Conservation (phyloP, 2,329 filamentous ascomycete genomes). For the Leptodontidium sp. region DNA sequence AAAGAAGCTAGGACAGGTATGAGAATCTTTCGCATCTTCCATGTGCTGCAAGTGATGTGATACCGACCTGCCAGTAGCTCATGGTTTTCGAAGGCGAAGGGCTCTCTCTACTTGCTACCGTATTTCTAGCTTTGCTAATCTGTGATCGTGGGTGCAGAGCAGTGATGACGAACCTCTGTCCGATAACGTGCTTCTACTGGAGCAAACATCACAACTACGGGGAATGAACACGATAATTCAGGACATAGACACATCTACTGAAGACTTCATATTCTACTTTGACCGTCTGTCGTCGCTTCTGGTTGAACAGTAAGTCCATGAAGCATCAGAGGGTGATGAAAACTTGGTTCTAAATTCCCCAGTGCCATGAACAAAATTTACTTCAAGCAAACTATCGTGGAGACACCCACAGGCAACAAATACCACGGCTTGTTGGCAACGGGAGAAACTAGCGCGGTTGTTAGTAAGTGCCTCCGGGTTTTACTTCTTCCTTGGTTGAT, state of each 20-base stretch:
- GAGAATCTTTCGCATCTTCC: background rate
- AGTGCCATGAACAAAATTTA: conserved; percentile 80
- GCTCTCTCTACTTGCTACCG: background rate
- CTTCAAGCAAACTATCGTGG: conserved; percentile 69
- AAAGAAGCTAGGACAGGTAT: conserved; percentile 68
- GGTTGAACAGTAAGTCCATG: conserved; percentile 70
- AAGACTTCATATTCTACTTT: conserved; percentile 98
- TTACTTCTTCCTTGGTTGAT: background rate
- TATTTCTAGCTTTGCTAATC: background rate
- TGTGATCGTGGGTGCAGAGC: conserved; percentile 51
- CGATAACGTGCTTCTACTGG: conserved; percentile 75
- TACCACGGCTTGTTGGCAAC: conserved; percentile 77
- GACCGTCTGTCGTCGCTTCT: conserved; percentile 86
- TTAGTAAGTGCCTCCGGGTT: conserved; percentile 52
- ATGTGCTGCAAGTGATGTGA: background rate
- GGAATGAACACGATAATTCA: conserved; percentile 94
- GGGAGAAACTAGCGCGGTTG: conserved; percentile 83
- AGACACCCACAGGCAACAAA: conserved; percentile 72
- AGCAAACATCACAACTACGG: conserved; percentile 79
- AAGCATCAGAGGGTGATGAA: background rate
- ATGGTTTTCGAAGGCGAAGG: background rate
- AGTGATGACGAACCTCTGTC: conserved; percentile 78
- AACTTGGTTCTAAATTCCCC: conserved; percentile 25
- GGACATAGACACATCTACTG: conserved; percentile 77
- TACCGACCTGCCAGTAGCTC: background rate